Conservation (phyloP, 192 early-diverging fungal species). For the Entomortierella chlamydospora region DNA sequence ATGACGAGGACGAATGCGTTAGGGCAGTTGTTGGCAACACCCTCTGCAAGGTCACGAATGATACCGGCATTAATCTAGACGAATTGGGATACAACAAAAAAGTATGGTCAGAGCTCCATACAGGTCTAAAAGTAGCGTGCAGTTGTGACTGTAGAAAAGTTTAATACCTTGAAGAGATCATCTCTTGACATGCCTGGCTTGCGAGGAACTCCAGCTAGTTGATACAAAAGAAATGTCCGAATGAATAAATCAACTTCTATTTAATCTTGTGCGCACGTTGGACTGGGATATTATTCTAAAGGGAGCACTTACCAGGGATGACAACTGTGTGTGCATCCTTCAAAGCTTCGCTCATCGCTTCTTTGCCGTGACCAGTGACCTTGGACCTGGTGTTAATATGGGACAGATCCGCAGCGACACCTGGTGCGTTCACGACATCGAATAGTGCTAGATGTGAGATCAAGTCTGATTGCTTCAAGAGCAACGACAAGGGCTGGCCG, state of each 20-base stretch:
- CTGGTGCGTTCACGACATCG: constrained; percentile 97
- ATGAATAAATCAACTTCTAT: no score
- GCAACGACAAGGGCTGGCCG: constrained; percentile 94
- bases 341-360: constrained; percentile 56
- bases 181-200: constrained; percentile 97
- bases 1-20: constrained; percentile 88
- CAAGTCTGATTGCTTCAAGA: constrained; percentile 88
- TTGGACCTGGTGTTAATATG: constrained; percentile 86
- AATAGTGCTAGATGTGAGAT: constrained; percentile 89
- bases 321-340: constrained; percentile 73
- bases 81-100: constrained; percentile 1
- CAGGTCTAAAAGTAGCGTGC: not conserved
- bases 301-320: constrained; percentile 88
- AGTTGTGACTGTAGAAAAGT: not conserved
- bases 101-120: no score
- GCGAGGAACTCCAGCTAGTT: constrained; percentile 35
- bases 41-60: constrained; percentile 84
- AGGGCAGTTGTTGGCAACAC: constrained; percentile 78
- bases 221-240: not conserved
- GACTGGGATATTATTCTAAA: no score
- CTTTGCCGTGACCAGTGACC: constrained; percentile 62
- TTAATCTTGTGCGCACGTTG: no score
- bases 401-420: constrained; percentile 92
- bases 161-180: constrained; percentile 89
- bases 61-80: constrained; percentile 93